Evolutionary conservation across 148 eudicot genomes (phyloP).

Genomic region (Mesembryanthemum crystallinum): DNA sequence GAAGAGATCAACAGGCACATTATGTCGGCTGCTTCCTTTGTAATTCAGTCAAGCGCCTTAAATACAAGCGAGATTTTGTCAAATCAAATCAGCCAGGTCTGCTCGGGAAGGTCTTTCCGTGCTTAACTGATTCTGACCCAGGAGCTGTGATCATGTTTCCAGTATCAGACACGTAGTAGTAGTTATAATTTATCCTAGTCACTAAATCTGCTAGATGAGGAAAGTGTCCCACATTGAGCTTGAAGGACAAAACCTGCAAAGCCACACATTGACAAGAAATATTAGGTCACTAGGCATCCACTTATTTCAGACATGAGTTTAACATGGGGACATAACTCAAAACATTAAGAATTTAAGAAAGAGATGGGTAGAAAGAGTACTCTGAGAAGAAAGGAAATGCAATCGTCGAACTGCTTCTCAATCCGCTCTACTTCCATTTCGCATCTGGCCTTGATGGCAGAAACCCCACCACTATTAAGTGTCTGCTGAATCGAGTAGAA

Average conservation of each 20-base stretch:
- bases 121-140: slow-evolving; percentile 48
- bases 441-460: slow-evolving; percentile 80
- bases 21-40: background rate
- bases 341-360: too few relatives aligned
- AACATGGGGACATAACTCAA: too few relatives aligned
- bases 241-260: slow-evolving; percentile 84
- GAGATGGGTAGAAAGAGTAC: slow-evolving; percentile 40
- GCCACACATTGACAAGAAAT: slow-evolving; percentile 3
- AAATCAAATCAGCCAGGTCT: slow-evolving; percentile 30
- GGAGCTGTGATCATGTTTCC: slow-evolving; percentile 66
- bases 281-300: background rate
- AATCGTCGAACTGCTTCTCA: slow-evolving; percentile 92
- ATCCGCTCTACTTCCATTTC: slow-evolving; percentile 85
- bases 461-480: slow-evolving; percentile 69
- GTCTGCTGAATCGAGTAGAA: slow-evolving; percentile 72
- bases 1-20: too few relatives aligned
- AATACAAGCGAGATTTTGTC: background rate
- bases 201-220: slow-evolving; percentile 96
- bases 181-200: slow-evolving; percentile 85
- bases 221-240: slow-evolving; percentile 88
- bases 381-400: slow-evolving; percentile 95
- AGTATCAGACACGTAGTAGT: slow-evolving; percentile 78
- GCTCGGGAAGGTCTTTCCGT: slow-evolving; percentile 42
- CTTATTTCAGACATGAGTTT: too few relatives aligned
- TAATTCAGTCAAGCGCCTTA: background rate